These are phyloP conservation scores for Chaetomiaceae sp. DNA, from an alignment of 2,329 filamentous ascomycete species.

Conservation along the genomic window DNA sequence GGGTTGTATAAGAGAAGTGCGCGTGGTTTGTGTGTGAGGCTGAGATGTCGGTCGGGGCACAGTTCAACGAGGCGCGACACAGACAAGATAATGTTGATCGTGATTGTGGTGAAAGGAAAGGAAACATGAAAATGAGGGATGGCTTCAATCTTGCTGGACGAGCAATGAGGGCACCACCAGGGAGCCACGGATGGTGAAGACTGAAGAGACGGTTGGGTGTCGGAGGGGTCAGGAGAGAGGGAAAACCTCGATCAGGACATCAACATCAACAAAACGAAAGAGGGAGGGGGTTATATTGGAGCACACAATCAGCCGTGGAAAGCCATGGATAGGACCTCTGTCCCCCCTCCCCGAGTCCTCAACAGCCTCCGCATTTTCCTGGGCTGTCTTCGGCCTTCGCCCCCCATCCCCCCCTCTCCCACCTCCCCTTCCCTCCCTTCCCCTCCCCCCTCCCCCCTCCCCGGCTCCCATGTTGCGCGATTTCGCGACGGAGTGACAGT, in stretches of 20 bases:
- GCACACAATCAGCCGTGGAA: not conserved
- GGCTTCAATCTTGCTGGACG: constrained; percentile 1
- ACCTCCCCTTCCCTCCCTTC: constrained; percentile 10
- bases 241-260: constrained; percentile 12
- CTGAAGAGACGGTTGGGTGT: not conserved
- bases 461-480: no score
- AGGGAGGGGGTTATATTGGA: constrained; percentile 18
- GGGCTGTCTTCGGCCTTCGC: constrained; percentile 12
- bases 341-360: not conserved
- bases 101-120: not conserved
- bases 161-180: constrained; percentile 10
- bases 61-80: not conserved
- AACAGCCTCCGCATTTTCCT: constrained; percentile 1
- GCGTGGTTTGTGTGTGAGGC: not conserved
- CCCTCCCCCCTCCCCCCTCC: no score
- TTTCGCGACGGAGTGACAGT: constrained; percentile 9
- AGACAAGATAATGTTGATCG: not conserved
- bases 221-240: constrained; percentile 15
- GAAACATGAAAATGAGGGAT: not conserved
- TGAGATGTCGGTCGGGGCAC: not conserved
- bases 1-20: not conserved
- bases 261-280: constrained; percentile 11
- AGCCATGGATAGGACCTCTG: not conserved
- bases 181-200: constrained; percentile 8
- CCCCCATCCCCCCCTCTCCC: not conserved